Evolutionary conservation across 2,329 filamentous ascomycete genomes (phyloP).

Genomic region (Cordyceps militaris): DNA sequence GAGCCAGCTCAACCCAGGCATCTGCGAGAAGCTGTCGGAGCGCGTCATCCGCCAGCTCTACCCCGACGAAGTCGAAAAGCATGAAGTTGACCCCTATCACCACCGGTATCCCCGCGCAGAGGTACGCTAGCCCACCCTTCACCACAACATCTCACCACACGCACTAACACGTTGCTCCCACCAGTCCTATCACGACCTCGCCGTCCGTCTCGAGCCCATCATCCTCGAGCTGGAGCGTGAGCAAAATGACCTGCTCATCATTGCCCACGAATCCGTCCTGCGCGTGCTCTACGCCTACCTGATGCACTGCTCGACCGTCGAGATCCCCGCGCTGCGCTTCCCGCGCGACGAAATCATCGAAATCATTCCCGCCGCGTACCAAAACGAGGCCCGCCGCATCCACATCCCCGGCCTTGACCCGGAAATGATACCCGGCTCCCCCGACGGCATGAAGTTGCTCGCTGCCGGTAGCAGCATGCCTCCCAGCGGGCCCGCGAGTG

Average conservation of each 20-base stretch:
- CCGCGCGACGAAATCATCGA: conserved; percentile 97
- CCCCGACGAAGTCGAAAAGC: conserved; percentile 85
- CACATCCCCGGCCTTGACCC: conserved; percentile 65
- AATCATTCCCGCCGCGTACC: conserved; percentile 95
- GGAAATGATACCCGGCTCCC: conserved; percentile 66
- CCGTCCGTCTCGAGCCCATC: conserved; percentile 95
- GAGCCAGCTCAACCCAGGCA: conserved; percentile 93
- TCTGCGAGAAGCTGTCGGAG: conserved; percentile 91
- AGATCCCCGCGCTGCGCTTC: conserved; percentile 89
- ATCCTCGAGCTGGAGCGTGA: conserved; percentile 96
- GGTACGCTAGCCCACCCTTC: conserved; percentile 39
- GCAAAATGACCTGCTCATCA: conserved; percentile 95
- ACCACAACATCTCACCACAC: neutral
- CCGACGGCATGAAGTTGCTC: conserved; percentile 74
- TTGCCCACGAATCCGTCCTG: conserved; percentile 95
- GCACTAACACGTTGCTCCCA: conserved; percentile 8
- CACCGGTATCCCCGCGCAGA: conserved; percentile 93
- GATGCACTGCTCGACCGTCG: conserved; percentile 94
- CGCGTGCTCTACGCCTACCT: conserved; percentile 95
- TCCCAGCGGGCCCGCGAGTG: conserved; percentile 20
- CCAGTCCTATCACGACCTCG: conserved; percentile 94
- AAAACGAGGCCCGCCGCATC: conserved; percentile 89
- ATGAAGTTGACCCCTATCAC: conserved; percentile 92
- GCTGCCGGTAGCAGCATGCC: conserved; percentile 42
- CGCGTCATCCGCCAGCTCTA: conserved; percentile 71